Conservation (phyloP, 495 filamentous ascomycete species). For the Talaromyces adpressus region DNA sequence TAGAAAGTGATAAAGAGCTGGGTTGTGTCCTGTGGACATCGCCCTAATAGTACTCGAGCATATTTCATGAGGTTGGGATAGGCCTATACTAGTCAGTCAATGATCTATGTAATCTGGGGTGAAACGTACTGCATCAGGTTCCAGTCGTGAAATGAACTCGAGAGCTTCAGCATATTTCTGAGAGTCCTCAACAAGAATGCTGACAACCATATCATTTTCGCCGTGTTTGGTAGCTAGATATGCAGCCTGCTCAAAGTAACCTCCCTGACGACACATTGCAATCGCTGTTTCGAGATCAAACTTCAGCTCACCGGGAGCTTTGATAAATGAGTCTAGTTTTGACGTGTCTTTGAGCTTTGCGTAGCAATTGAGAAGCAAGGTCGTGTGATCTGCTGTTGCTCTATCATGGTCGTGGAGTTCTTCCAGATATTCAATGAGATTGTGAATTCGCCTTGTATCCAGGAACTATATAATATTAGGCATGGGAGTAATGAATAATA, state of each 20-base stretch:
- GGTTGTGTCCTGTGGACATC: conserved; percentile 74
- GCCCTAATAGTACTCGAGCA: conserved; percentile 76
- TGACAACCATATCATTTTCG: conserved; percentile 88
- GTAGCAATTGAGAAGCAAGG: conserved; percentile 90
- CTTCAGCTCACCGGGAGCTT: conserved; percentile 86
- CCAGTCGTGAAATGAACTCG: conserved; percentile 81
- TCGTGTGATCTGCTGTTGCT: conserved; percentile 95
- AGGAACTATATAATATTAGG: conserved; percentile 52
- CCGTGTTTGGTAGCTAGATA: conserved; percentile 91
- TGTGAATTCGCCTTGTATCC: conserved; percentile 93
- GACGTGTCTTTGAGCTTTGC: conserved; percentile 94
- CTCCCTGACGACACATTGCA: conserved; percentile 93
- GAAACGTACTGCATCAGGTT: conserved; percentile 65
- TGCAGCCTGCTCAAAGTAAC: conserved; percentile 95
- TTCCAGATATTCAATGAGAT: conserved; percentile 95
- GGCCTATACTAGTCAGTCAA: conserved; percentile 44
- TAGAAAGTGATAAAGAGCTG: conserved; percentile 90
- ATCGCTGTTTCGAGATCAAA: conserved; percentile 98
- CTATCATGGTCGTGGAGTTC: conserved; percentile 91
- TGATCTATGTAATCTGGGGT: background rate
- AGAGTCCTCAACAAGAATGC: conserved; percentile 91
- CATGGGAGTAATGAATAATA: background rate
- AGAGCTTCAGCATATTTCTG: conserved; percentile 82
- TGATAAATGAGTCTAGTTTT: conserved; percentile 94
- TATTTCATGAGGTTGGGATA: conserved; percentile 94